phyloP scores from a whole-genome alignment of 306 rosid species.

The Lagenaria siceraria region DNA sequence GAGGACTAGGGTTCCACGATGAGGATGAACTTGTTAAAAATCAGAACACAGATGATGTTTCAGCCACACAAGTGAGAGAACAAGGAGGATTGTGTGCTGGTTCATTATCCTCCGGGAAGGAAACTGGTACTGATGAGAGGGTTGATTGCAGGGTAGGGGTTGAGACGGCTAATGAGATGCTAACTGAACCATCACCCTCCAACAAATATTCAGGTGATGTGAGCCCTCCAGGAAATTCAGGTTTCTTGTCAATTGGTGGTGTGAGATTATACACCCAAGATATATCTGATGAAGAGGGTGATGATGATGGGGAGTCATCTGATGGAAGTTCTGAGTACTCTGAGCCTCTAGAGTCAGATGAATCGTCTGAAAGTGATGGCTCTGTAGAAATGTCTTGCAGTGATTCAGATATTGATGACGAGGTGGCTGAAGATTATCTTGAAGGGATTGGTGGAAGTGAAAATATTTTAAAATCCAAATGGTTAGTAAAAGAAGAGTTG shows the following conservation, averaged over 20 bases:
- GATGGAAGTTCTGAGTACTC: constrained; percentile 28
- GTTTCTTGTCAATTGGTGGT: constrained; percentile 77
- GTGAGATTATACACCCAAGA: constrained; percentile 69
- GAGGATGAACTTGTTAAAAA: constrained; percentile 31
- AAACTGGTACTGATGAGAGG: constrained; percentile 24
- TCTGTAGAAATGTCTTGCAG: constrained; percentile 53
- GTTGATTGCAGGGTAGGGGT: constrained; percentile 24
- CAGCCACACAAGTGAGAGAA: constrained; percentile 26
- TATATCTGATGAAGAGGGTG: constrained; percentile 49
- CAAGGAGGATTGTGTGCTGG: constrained; percentile 28
- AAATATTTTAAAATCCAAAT: constrained; percentile 50
- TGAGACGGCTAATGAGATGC: constrained; percentile 25
- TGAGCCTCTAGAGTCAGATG: constrained; percentile 29
- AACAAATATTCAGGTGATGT: constrained; percentile 34
- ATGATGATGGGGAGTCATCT: constrained; percentile 26
- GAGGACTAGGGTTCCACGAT: constrained; percentile 66
- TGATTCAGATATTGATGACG: constrained; percentile 77
- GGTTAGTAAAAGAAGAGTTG: constrained; percentile 51
- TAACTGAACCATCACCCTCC: constrained; percentile 17
- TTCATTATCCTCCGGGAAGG: constrained; percentile 35
- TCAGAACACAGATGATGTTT: constrained; percentile 28
- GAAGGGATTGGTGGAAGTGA: constrained; percentile 86
- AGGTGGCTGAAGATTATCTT: constrained; percentile 72
- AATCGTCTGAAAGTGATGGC: constrained; percentile 41
- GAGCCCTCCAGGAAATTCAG: constrained; percentile 38